Conservation (phyloP, 2,329 filamentous ascomycete species). For the Epichloe scottii region DNA sequence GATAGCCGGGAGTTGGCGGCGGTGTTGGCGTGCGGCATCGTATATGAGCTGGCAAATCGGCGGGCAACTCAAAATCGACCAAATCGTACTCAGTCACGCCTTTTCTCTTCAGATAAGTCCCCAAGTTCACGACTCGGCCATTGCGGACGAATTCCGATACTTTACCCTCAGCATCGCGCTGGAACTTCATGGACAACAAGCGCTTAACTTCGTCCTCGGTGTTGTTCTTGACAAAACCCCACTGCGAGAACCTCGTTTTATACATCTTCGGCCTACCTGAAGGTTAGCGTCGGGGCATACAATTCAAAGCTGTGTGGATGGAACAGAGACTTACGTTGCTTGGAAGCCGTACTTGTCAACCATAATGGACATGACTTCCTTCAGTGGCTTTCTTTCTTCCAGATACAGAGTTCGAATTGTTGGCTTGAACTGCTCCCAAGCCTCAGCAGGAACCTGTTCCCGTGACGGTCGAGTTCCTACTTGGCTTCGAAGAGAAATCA, state of each 20-base stretch:
- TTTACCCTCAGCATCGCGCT: conserved; percentile 39
- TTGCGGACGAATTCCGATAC: conserved; percentile 40
- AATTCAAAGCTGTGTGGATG: neutral
- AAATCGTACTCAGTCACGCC: conserved; percentile 41
- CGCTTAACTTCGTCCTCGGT: conserved; percentile 40
- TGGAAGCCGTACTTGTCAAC: conserved; percentile 34
- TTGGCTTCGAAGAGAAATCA: conserved; percentile 18
- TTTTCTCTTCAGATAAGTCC: conserved; percentile 39
- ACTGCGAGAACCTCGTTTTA: conserved; percentile 42
- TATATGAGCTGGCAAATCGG: conserved; percentile 30
- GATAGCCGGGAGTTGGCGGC: conserved; percentile 27
- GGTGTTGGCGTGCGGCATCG: conserved; percentile 33
- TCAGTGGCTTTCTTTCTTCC: conserved; percentile 36
- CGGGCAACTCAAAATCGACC: conserved; percentile 30
- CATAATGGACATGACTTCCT: conserved; percentile 39
- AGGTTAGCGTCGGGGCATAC: conserved; percentile 9
- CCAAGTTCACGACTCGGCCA: conserved; percentile 37
- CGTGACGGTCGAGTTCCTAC: conserved; percentile 24
- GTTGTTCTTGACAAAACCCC: conserved; percentile 43
- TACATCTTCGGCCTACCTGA: conserved; percentile 37
- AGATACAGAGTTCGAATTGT: conserved; percentile 34
- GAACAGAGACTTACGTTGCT: conserved; percentile 29
- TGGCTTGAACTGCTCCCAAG: conserved; percentile 35
- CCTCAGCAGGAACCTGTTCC: conserved; percentile 31
- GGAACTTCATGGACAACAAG: conserved; percentile 38